Evolutionary conservation across 2,329 filamentous ascomycete species (phyloP).

Genomic region (Diaporthe longicolla): DNA sequence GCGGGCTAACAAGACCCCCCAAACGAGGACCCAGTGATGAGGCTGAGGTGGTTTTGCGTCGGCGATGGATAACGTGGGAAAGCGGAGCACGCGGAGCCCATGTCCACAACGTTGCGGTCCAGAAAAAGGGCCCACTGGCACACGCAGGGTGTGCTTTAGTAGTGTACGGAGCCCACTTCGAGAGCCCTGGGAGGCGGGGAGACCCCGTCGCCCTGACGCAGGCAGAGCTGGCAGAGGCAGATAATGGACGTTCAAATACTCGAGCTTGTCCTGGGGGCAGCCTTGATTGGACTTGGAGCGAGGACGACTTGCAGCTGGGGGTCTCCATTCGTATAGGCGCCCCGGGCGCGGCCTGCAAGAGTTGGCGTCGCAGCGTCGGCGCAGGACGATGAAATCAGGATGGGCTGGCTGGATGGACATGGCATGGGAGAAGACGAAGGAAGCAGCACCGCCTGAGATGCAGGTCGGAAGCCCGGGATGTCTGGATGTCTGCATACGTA

Average conservation of each 20-base stretch:
- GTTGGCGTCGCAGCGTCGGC: conserved; percentile 8
- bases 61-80: conserved; percentile 28
- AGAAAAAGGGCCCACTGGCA: not conserved
- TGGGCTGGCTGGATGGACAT: not conserved
- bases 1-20: not conserved
- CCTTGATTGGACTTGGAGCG: conserved; percentile 25
- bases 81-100: not conserved
- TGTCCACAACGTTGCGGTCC: not conserved
- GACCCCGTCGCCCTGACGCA: conserved; percentile 28
- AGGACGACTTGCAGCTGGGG: conserved; percentile 2
- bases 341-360: conserved; percentile 24
- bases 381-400: not conserved
- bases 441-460: not conserved
- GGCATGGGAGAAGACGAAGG: not conserved
- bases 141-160: too few relatives aligned
- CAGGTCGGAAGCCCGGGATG: conserved; percentile 28
- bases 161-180: conserved; percentile 4
- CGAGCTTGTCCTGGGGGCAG: not conserved
- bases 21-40: conserved; percentile 9
- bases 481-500: not conserved
- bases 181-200: conserved; percentile 3
- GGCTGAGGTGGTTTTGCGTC: conserved; percentile 6
- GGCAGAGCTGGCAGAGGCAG: not conserved
- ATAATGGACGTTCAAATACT: not conserved
- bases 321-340: conserved; percentile 29